A percentile compares a stretch with the other conserved stretches of the same genome.
Conservation (phyloP, 208 protist genomes). For the Trypanosoma lewisi region DNA sequence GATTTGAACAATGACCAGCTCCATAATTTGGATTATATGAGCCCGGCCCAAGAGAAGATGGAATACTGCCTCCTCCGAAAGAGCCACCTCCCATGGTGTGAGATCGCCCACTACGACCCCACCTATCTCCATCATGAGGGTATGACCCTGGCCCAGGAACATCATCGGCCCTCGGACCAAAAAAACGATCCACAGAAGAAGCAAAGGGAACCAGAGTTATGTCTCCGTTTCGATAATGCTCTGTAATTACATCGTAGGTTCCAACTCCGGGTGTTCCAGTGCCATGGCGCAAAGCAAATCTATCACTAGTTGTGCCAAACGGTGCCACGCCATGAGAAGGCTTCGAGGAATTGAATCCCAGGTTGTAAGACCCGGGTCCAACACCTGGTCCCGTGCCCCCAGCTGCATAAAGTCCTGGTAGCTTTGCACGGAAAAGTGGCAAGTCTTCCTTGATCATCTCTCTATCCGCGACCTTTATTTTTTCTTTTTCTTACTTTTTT, state of each 20-base stretch:
- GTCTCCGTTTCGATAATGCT: slow-evolving; percentile 23
- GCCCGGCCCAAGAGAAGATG: slow-evolving; percentile 33
- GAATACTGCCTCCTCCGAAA: not conserved
- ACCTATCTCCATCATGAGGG: slow-evolving; percentile 19
- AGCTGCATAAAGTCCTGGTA: slow-evolving; percentile 25
- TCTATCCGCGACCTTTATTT: no score
- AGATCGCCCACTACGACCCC: slow-evolving; percentile 2
- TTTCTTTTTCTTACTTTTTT: slow-evolving; percentile 8
- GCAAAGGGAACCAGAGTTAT: slow-evolving; percentile 61
- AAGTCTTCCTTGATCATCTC: slow-evolving; percentile 59
- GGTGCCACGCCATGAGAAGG: slow-evolving; percentile 53
- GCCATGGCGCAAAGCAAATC: slow-evolving; percentile 36
- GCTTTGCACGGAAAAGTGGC: slow-evolving; percentile 71
- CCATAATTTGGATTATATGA: slow-evolving; percentile 57
- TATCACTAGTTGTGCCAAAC: slow-evolving; percentile 65
- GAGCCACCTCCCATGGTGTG: slow-evolving; percentile 8
- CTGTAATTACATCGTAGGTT: slow-evolving; percentile 38
- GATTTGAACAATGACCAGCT: slow-evolving; percentile 33
- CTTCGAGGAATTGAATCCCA: slow-evolving; percentile 21
- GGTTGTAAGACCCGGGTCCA: slow-evolving; percentile 76
- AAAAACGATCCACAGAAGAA: slow-evolving; percentile 62
- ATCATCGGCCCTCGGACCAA: slow-evolving; percentile 18
- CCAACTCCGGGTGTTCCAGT: slow-evolving; percentile 57
- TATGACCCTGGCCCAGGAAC: slow-evolving; percentile 73
- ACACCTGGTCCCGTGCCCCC: slow-evolving; percentile 48